These are phyloP conservation scores for Aureobasidium uvarum DNA, from an alignment of 2,329 filamentous ascomycete genomes.

Conservation along the genomic window DNA sequence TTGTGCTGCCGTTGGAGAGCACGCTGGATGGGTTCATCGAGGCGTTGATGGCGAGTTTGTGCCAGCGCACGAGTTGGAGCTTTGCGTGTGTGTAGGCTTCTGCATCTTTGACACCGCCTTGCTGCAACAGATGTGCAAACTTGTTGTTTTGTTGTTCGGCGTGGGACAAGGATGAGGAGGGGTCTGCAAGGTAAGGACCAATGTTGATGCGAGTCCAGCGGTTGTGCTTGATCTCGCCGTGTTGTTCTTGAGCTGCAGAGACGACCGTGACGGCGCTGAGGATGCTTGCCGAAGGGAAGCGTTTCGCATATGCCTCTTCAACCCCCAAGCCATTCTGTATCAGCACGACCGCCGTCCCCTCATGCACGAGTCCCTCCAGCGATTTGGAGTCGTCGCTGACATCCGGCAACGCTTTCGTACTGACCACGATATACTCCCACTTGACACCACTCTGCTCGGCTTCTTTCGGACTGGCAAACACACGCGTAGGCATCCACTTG, in stretches of 20 bases:
- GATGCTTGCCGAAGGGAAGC: constrained; percentile 58
- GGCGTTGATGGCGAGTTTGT: constrained; percentile 74
- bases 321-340: constrained; percentile 72
- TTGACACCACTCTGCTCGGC: constrained; percentile 48
- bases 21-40: constrained; percentile 72
- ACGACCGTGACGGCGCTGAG: constrained; percentile 68
- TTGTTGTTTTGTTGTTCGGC: constrained; percentile 47
- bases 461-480: constrained; percentile 61
- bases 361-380: constrained; percentile 59
- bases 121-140: constrained; percentile 56
- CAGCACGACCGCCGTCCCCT: constrained; percentile 59
- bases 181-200: constrained; percentile 60
- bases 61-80: constrained; percentile 69
- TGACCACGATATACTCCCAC: constrained; percentile 68
- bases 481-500: constrained; percentile 59
- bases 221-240: constrained; percentile 66
- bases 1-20: constrained; percentile 62
- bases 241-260: constrained; percentile 63
- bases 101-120: constrained; percentile 65
- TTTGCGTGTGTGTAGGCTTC: constrained; percentile 63
- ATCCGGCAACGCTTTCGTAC: constrained; percentile 69
- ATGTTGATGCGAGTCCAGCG: constrained; percentile 71
- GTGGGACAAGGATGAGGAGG: constrained; percentile 39
- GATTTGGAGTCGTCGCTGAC: constrained; percentile 61
- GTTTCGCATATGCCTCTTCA: constrained; percentile 61